A percentile compares a stretch with the other conserved stretches of the same genome.
Evolutionary conservation across 1,139 yeast genomes (phyloP).

Genomic region (Kodamaea arcana): DNA sequence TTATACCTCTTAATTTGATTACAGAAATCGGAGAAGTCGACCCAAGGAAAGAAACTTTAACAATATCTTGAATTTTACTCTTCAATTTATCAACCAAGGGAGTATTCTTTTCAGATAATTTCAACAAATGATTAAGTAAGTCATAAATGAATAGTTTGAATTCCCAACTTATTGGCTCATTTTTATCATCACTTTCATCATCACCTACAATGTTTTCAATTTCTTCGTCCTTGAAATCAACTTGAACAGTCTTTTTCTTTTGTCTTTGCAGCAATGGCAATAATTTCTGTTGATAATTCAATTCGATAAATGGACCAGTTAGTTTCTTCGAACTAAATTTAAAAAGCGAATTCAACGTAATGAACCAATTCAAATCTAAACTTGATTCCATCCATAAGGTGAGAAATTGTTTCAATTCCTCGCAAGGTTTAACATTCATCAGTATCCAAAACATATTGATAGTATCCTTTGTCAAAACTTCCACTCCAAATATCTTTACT

Average conservation of each 20-base stretch:
- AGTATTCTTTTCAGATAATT: slow-evolving; percentile 36
- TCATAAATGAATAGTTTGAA: slow-evolving; percentile 61
- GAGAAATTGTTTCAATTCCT: slow-evolving; percentile 30
- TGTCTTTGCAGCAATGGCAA: slow-evolving; percentile 43
- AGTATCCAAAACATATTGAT: slow-evolving; percentile 41
- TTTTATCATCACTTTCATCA: slow-evolving; percentile 31
- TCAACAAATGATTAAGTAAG: slow-evolving; percentile 50
- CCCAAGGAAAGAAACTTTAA: slow-evolving; percentile 79
- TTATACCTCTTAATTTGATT: slow-evolving; percentile 64
- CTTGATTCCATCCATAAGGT: slow-evolving; percentile 40
- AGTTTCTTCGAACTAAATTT: slow-evolving; percentile 36
- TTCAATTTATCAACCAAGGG: slow-evolving; percentile 41
- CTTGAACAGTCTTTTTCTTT: slow-evolving; percentile 28
- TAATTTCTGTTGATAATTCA: slow-evolving; percentile 38
- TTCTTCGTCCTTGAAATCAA: slow-evolving; percentile 45
- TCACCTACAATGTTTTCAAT: slow-evolving; percentile 41
- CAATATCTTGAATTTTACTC: slow-evolving; percentile 61
- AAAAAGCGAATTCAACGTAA: slow-evolving; percentile 35
- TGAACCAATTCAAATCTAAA: slow-evolving; percentile 38
- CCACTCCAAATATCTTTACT: slow-evolving; percentile 35
- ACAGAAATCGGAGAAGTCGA: slow-evolving; percentile 67
- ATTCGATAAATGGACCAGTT: slow-evolving; percentile 36
- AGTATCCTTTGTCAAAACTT: slow-evolving; percentile 32
- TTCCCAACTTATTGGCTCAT: slow-evolving; percentile 69
- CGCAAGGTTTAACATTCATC: slow-evolving; percentile 40